Evolutionary conservation across 345 rosid species (phyloP), one percentile per base, ranked within the genome.

Genomic region (Durio zibethinus): DNA sequence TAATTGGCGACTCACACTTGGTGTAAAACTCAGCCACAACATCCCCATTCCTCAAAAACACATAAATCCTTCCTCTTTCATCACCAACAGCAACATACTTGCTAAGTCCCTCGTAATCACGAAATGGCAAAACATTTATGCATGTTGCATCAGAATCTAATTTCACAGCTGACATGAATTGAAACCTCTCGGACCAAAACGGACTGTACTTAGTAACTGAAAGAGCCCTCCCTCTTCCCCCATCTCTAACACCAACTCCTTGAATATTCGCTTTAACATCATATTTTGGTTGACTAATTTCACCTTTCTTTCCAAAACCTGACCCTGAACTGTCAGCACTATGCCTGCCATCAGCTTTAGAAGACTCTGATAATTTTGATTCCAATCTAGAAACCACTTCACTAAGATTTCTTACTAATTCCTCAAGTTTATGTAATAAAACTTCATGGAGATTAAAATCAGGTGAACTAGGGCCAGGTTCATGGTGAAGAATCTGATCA

Each of bases 51-150:
- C 94, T 90, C 80, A 82, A 78, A 73, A 96, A 80, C 83, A 93
- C 91, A 80, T 85, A 91, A 70, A 93, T 82, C 75, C 81, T 87
- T 69, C 99, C 99, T 77, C 79, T 85, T 40, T 89, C 90, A 84
- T 96, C 97, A 7, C 99, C 99, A 69, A 96, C 87, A 27, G 95
- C 95, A 43, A 93, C 86, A 78, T 96, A 96, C 90, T 90, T 96
- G 77, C 93, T 87, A 29, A 88, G 83, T 73, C 99, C 98, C 80
- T 92, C 95, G 47, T 73, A 81, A 84, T 93, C 98, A 60, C 90
- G 88, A 77, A 88, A 92, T 0, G 98, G 99, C 78, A 96, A 85
- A 67, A 93, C 89, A 73, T 86, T 88, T 50, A 91, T 75, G 83
- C 92, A 90, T 0, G 93, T 87, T 0, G 94, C 90, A 62, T 85